A percentile compares a stretch with the other conserved stretches of the same genome.
These are phyloP conservation scores for Alternaria conjuncta DNA, from an alignment of 2,329 filamentous ascomycete species.

Conservation along the genomic window DNA sequence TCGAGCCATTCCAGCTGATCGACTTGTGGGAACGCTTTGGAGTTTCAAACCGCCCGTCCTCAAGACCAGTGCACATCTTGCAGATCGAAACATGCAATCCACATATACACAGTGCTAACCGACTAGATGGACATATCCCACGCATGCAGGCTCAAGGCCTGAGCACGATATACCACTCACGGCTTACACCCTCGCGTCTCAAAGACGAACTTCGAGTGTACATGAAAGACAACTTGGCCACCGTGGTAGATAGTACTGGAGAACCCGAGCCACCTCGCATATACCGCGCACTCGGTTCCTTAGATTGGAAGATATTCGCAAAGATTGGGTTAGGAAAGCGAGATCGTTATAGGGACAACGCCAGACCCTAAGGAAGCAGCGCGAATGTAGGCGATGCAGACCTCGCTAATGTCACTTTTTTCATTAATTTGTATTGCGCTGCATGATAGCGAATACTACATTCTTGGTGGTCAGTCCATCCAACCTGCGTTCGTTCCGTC, in stretches of 20 bases:
- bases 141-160: constrained; percentile 20
- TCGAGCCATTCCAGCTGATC: constrained; percentile 23
- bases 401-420: neutral
- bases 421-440: neutral
- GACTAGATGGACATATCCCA: constrained; percentile 17
- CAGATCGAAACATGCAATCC: constrained; percentile 22
- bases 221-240: neutral
- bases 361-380: neutral
- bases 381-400: neutral
- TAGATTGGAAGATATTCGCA: neutral
- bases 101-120: constrained; percentile 19
- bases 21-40: constrained; percentile 14
- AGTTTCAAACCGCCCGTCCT: neutral
- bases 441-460: neutral
- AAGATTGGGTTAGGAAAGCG: neutral
- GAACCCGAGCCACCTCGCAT: neutral
- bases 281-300: neutral
- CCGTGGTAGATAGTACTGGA: neutral
- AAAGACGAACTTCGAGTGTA: constrained; percentile 9
- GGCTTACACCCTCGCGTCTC: neutral
- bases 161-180: constrained; percentile 21
- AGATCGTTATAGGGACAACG: neutral
- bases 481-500: neutral
- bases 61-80: constrained; percentile 11
- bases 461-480: neutral